phyloP scores from a whole-genome alignment of 108 stramenopile genomes.

The Epithemia pelagica region DNA sequence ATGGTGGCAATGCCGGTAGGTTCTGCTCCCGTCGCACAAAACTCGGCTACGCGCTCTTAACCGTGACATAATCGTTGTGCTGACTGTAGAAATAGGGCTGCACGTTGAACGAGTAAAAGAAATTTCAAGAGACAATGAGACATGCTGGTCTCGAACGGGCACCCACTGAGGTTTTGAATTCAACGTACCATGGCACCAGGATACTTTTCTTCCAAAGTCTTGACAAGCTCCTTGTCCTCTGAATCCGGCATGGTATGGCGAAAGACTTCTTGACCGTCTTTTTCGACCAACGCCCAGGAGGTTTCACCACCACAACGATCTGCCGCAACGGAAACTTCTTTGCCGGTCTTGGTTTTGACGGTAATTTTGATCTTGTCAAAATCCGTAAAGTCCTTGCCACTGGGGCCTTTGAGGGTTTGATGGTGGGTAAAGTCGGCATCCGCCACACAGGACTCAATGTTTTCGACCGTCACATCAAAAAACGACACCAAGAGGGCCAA shows the following conservation, averaged over 20 bases:
- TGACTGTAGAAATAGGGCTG: conserved; percentile 87
- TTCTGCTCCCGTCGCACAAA: conserved; percentile 55
- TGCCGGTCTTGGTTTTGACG: conserved; percentile 89
- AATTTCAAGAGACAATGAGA: background rate
- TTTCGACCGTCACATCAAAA: conserved; percentile 85
- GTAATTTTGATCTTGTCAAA: conserved; percentile 92
- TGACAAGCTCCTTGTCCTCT: conserved; percentile 71
- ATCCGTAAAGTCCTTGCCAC: conserved; percentile 74
- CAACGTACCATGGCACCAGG: conserved; percentile 65
- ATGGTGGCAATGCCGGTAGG: conserved; percentile 85
- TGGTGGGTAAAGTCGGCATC: conserved; percentile 80
- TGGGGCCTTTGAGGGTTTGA: conserved; percentile 78
- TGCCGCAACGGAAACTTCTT: conserved; percentile 72
- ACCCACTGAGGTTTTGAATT: too few relatives aligned
- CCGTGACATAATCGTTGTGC: conserved; percentile 86
- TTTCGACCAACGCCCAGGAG: conserved; percentile 79
- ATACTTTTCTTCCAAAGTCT: conserved; percentile 53
- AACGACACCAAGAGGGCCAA: conserved; percentile 82
- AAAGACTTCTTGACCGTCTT: conserved; percentile 70
- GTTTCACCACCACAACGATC: conserved; percentile 85
- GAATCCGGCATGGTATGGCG: conserved; percentile 88
- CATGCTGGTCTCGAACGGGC: background rate
- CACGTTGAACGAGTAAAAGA: too few relatives aligned
- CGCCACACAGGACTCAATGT: conserved; percentile 67
- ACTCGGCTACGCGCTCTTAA: conserved; percentile 83